phyloP scores from a whole-genome alignment of 441 rosid species.

The Biscutella laevigata region DNA sequence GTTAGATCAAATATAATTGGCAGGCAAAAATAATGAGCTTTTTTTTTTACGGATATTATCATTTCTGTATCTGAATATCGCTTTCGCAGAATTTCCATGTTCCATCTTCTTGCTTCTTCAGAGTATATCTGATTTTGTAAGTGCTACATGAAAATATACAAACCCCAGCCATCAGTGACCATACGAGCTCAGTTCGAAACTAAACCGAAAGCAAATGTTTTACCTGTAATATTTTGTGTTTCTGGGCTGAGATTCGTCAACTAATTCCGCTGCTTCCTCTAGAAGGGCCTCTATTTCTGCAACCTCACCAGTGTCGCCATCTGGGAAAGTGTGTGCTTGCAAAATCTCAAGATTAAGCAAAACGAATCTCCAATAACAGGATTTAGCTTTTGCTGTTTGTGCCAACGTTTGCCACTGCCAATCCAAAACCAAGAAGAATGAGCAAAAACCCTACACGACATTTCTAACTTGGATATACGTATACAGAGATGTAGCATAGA shows the following conservation, averaged over 20 bases:
- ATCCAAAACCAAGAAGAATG: not conserved
- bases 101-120: conserved; percentile 74
- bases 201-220: not conserved
- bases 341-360: conserved; percentile 60
- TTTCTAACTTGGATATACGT: not conserved
- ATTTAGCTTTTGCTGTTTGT: conserved; percentile 54
- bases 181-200: not conserved
- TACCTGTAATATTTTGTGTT: conserved; percentile 83
- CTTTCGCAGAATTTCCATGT: conserved; percentile 72
- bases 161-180: not conserved
- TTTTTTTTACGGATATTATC: conserved; percentile 18
- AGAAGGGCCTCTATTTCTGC: conserved; percentile 77
- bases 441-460: not conserved
- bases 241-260: conserved; percentile 58
- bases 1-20: not conserved
- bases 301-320: conserved; percentile 43
- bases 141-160: conserved; percentile 38
- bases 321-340: conserved; percentile 52
- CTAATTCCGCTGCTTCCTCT: conserved; percentile 95
- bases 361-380: conserved; percentile 86
- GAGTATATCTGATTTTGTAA: conserved; percentile 56
- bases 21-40: not conserved
- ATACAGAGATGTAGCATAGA: not conserved
- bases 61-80: conserved; percentile 43
- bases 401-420: conserved; percentile 84